Base-by-base conservation (phyloP, 2,329 filamentous ascomycete species). In the Fusarium xyrophilum region DNA sequence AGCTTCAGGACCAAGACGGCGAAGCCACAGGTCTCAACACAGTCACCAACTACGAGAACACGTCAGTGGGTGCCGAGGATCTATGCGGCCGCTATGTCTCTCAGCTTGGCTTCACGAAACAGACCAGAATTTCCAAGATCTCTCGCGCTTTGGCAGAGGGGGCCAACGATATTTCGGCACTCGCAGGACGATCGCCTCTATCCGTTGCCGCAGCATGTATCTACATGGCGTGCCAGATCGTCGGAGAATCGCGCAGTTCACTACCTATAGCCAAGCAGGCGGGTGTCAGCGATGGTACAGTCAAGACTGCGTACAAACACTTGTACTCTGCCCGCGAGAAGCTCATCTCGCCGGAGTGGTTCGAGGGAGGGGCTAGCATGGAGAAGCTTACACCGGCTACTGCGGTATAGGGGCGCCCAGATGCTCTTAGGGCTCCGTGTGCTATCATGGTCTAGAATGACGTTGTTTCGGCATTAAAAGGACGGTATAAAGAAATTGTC, bases 151-250 rank as follows among this genome's bases (percentile, higher is more conserved):
- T 97, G 52, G 93, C 94, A 6, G 86, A 91, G 71, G 89, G 91
- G 76, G 93, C 96, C 70, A 90, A 89, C 27, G 86, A 88, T 50
- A 89, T 93, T 65, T 91, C 92, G 62, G 90, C 93, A 57, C 86
- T 98, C 63, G 94, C 95, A 36, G 96, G 96, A 70, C 93, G 96
- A 63, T 98, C 95, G 60, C 96, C 96, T 23, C 84, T 99, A 50
- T 97, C 95, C 2, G 93, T 96, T 65, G 95, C 96, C 10, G 95
- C 94, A 21, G 94, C 96, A 33, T 97, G 93, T 78, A 97, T 99
- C 79, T 99, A 96, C 84, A 96, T 98, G 89, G 92, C 95, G 7
- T 93, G 93, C 32, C 89, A 95, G 75, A 85, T 98, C 38, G 91
- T 97, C 82, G 92, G 90, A 58, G 88, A 96, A 71, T 84, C 88